These are phyloP conservation scores for Epichloe gansuensis DNA, from an alignment of 2,329 filamentous ascomycete genomes.

Conservation along the genomic window DNA sequence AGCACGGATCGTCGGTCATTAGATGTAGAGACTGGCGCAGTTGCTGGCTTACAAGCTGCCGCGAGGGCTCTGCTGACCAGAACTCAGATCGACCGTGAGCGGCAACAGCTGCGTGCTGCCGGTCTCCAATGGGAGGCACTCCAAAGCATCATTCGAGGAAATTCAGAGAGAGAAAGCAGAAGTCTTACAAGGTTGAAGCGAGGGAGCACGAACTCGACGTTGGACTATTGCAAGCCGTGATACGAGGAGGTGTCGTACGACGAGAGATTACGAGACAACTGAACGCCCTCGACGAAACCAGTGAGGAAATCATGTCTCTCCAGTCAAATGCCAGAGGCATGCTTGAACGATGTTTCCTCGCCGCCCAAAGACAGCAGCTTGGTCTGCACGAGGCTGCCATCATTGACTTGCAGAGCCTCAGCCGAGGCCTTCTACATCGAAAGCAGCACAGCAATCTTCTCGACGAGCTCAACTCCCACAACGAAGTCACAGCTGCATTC, in stretches of 20 bases:
- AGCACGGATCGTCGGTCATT: slow-evolving; percentile 41
- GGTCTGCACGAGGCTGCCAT: slow-evolving; percentile 45
- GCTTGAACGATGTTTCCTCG: slow-evolving; percentile 40
- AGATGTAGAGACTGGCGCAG: slow-evolving; percentile 34
- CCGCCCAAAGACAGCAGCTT: slow-evolving; percentile 40
- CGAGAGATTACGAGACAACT: slow-evolving; percentile 36
- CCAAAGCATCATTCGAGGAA: slow-evolving; percentile 33
- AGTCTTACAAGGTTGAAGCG: slow-evolving; percentile 36
- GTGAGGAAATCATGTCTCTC: slow-evolving; percentile 35
- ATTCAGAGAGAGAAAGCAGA: slow-evolving; percentile 32
- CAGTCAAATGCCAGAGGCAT: slow-evolving; percentile 52
- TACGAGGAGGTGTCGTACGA: slow-evolving; percentile 43
- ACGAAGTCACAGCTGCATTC: slow-evolving; percentile 53
- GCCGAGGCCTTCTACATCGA: slow-evolving; percentile 54
- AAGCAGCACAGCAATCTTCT: slow-evolving; percentile 50
- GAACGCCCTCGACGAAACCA: slow-evolving; percentile 33
- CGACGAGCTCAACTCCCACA: slow-evolving; percentile 56
- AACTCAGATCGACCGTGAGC: slow-evolving; percentile 38
- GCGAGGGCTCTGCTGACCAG: slow-evolving; percentile 51
- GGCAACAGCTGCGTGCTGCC: slow-evolving; percentile 38
- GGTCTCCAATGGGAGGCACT: slow-evolving; percentile 36
- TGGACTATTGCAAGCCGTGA: slow-evolving; percentile 36
- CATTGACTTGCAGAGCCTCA: slow-evolving; percentile 51
- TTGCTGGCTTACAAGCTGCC: slow-evolving; percentile 51
- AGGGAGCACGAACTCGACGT: slow-evolving; percentile 30